Evolutionary conservation across 2,329 filamentous ascomycete genomes (phyloP).

Genomic region (Colletotrichum lupini): DNA sequence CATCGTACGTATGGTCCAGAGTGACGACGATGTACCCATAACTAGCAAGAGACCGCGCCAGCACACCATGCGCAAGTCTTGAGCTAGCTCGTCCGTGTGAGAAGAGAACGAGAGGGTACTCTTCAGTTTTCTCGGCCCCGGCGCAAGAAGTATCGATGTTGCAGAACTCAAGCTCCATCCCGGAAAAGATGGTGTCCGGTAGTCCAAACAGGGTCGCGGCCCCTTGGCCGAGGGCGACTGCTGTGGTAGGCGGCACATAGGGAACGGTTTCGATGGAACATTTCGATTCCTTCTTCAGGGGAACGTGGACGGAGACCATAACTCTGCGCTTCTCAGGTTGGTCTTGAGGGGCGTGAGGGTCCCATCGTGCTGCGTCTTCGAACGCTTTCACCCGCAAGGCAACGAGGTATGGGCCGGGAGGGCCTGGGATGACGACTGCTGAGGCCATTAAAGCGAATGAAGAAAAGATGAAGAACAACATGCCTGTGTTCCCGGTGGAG

Average conservation of each 20-base stretch:
- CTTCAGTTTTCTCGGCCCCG: background rate
- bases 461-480: background rate
- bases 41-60: conserved; percentile 57
- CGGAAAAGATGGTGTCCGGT: background rate
- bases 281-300: background rate
- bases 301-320: background rate
- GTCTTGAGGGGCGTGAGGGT: background rate
- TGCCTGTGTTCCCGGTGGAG: background rate
- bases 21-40: conserved; percentile 57
- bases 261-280: background rate
- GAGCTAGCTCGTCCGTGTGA: conserved; percentile 56
- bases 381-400: background rate
- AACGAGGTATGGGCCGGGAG: background rate
- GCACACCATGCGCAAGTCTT: conserved; percentile 53
- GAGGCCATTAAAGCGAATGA: background rate
- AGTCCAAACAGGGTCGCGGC: background rate
- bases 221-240: background rate
- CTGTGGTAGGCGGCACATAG: background rate
- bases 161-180: background rate
- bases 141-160: background rate
- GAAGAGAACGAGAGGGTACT: conserved; percentile 49
- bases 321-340: background rate
- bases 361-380: conserved; percentile 6
- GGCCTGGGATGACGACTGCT: background rate
- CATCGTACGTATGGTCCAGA: conserved; percentile 61